A percentile compares a stretch with the other conserved stretches of the same genome.
phyloP scores from a whole-genome alignment of 768 basidiomycete genomes.

The Coprinellus micaceus region DNA sequence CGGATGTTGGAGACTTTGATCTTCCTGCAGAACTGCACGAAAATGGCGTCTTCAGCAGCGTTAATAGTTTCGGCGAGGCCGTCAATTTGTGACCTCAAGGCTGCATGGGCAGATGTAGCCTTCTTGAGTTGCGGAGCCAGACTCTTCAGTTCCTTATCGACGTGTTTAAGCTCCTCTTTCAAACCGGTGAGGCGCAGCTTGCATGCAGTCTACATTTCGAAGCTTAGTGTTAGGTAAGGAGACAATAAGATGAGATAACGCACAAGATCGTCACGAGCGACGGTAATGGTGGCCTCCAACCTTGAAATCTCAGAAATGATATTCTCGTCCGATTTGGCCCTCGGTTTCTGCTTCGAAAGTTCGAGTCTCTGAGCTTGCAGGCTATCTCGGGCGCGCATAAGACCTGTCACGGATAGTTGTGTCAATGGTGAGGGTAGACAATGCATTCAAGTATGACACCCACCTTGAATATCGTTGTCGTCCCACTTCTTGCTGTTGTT shows the following conservation, averaged over 20 bases:
- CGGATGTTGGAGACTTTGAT: slow-evolving; percentile 82
- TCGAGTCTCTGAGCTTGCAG: slow-evolving; percentile 77
- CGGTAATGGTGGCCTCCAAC: slow-evolving; percentile 70
- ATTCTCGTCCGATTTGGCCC: slow-evolving; percentile 79
- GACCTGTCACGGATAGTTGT: slow-evolving; percentile 24
- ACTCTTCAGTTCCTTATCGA: slow-evolving; percentile 66
- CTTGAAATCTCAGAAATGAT: slow-evolving; percentile 73
- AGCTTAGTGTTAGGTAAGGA: slow-evolving; percentile 33
- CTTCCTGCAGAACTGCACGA: slow-evolving; percentile 70
- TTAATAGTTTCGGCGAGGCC: slow-evolving; percentile 58
- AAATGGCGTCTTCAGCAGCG: slow-evolving; percentile 77
- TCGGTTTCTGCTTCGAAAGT: slow-evolving; percentile 77
- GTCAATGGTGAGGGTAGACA: neutral
- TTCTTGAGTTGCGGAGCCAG: slow-evolving; percentile 68
- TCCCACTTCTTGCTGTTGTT: slow-evolving; percentile 86
- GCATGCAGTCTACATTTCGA: slow-evolving; percentile 59
- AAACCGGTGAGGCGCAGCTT: slow-evolving; percentile 73
- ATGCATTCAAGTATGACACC: slow-evolving; percentile 9
- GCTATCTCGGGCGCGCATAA: slow-evolving; percentile 60
- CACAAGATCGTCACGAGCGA: slow-evolving; percentile 83
- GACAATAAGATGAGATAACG: slow-evolving; percentile 20
- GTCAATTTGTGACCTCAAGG: slow-evolving; percentile 53
- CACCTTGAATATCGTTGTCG: slow-evolving; percentile 89
- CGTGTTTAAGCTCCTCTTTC: slow-evolving; percentile 80
- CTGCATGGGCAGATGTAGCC: slow-evolving; percentile 49